Base-by-base conservation (phyloP, 768 basidiomycete genomes). In the Boletus speciosus region DNA sequence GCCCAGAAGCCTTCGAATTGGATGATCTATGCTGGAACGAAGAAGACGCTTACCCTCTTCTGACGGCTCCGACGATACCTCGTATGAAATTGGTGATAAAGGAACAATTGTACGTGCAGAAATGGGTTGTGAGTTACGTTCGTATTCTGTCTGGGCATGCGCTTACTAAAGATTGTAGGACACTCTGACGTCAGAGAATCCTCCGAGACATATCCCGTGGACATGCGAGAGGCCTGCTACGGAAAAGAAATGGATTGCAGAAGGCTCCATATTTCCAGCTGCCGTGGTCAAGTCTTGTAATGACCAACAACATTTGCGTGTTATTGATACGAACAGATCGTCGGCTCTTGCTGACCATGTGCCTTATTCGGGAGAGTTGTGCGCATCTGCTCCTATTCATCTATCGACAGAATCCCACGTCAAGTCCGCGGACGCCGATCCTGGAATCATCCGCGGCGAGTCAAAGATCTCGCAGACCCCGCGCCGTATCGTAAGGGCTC, bases 61-160 rank as follows among this genome's bases (percentile, higher is more conserved):
- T 66, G 45, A 67, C 72, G 11, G 59, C 62, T 21, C 73, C 72
- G 15, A 75, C 72, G 4, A 42, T 56, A n/a, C 71, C 73, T 21
- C 72, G 74, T 39, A 63, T 75, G 63, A 69, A 64, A 31, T 25
- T 66, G 57, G 62, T 73, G 65, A 59, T 75, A 32, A 64, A 59
- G 57, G 74, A 75, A 54, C 65, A 56, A 6, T 49, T 74, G 23
- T 72, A 67, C 40, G 64, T 74, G 25, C 60, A 62, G 40, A 62
- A 57, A 35, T 75, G 74, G 74, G 52, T 62, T 47, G 73, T 75
- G 54, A 60, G 74, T 62, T 16, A 41, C 36, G 41, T 36, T 49
- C 31, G 2, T 51, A 10, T 45, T 40, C 16, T 45, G 3, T 36
- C 23, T 49, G 35, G 23, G 8, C 21, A 21, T 38, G 27, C 14